These are phyloP conservation scores for Oryza nivara DNA, from an alignment of 176 grass and related monocot species.

Conservation along the genomic window DNA sequence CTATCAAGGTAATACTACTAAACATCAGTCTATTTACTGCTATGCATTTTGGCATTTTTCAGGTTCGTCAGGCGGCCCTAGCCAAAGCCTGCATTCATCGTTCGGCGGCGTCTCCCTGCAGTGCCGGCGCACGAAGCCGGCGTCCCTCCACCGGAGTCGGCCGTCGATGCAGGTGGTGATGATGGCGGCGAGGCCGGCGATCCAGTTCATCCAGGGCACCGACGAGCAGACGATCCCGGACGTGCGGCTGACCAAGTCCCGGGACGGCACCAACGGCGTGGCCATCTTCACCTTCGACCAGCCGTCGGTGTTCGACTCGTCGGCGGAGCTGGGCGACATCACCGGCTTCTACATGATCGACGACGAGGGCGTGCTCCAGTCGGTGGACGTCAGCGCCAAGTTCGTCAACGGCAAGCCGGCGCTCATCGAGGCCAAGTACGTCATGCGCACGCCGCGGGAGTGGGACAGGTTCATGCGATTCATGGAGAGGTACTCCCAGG, in stretches of 20 bases:
- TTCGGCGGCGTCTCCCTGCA: slow-evolving; percentile 61
- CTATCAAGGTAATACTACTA: background rate
- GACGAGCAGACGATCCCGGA: slow-evolving; percentile 95
- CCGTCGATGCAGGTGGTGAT: slow-evolving; percentile 46
- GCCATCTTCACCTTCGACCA: slow-evolving; percentile 83
- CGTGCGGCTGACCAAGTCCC: slow-evolving; percentile 86
- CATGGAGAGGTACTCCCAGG: slow-evolving; percentile 94
- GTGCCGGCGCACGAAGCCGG: slow-evolving; percentile 22
- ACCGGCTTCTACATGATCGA: slow-evolving; percentile 90
- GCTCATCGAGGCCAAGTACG: slow-evolving; percentile 75
- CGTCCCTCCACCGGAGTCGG: background rate
- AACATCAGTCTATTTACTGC: background rate
- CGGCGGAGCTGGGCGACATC: slow-evolving; percentile 90
- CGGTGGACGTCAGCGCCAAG: slow-evolving; percentile 87
- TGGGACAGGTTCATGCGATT: slow-evolving; percentile 97
- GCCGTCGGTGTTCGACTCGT: slow-evolving; percentile 89
- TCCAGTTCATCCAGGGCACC: slow-evolving; percentile 96
- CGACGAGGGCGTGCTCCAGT: slow-evolving; percentile 80
- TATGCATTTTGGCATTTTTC: slow-evolving; percentile 24
- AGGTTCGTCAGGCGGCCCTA: slow-evolving; percentile 28
- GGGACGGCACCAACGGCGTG: slow-evolving; percentile 77
- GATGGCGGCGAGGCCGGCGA: slow-evolving; percentile 57
- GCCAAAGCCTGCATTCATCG: slow-evolving; percentile 46
- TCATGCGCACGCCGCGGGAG: slow-evolving; percentile 65
- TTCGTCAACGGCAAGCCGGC: slow-evolving; percentile 85